Base-by-base conservation (phyloP, 2,329 filamentous ascomycete genomes). In the Ramichloridium luteum region DNA sequence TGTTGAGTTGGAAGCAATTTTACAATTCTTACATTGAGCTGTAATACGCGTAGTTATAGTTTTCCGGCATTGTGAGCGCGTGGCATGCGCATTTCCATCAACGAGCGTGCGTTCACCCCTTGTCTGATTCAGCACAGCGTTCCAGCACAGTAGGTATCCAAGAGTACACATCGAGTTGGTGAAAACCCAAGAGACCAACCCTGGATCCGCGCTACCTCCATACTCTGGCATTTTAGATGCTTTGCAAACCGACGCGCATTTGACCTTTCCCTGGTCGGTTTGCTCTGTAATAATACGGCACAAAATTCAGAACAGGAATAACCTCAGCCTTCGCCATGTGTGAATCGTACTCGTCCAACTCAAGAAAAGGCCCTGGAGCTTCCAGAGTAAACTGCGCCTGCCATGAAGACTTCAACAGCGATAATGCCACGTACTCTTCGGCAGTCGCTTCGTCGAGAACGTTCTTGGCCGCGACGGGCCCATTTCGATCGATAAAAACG, bases 211-310 rank as follows among this genome's bases (percentile, higher is more conserved):
- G n/a, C n/a, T n/a, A n/a, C n/a, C n/a, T n/a, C n/a, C n/a, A n/a
- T n/a, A n/a, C n/a, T n/a, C n/a, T n/a, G n/a, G n/a, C n/a, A n/a
- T n/a, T n/a, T n/a, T n/a, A n/a, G n/a, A n/a, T n/a, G n/a, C 14
- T 28, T 25, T 35, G 38, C 12, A 48, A 29, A 3, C 50, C 56
- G 22, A 72, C 67, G 32, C 67, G 58, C 64, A 70, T 70, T 29
- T 68, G 62, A 1, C 69, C 69, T 27, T 53, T 63, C 1, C 68
- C 69, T 3, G 65, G 64, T 18, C 69, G 51, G 38, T 73, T 74
- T 11, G 65, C 67, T 11, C 68, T 54, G 34, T 70, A 59, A 44
- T 67, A 69, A 40, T 72, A 74, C 13, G 69, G 69, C 27, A 73
- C 53, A 47, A 72, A 70, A 2, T 56, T 47, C 25, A 74, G 47